These are phyloP conservation scores for Penicillium paradoxum DNA, from an alignment of 495 filamentous ascomycete genomes.

Conservation along the genomic window DNA sequence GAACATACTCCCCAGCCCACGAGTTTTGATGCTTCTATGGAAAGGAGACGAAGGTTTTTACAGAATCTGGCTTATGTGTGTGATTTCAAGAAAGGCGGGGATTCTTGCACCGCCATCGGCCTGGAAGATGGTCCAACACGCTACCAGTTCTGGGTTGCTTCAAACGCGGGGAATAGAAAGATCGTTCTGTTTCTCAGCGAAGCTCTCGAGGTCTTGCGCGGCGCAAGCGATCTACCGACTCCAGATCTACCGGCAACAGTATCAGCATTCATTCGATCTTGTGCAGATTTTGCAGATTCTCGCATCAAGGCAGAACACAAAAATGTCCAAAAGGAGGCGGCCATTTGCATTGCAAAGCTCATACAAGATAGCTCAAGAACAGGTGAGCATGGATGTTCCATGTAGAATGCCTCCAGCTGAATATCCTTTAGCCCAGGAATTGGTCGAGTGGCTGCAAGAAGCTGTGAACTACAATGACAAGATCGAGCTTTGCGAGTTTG, in stretches of 20 bases:
- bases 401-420: background rate
- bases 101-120: slow-evolving; percentile 24
- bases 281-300: background rate
- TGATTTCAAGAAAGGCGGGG: slow-evolving; percentile 30
- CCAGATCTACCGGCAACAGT: background rate
- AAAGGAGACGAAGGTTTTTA: slow-evolving; percentile 13
- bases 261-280: slow-evolving; percentile 1
- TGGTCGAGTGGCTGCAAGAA: background rate
- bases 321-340: background rate
- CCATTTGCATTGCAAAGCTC: background rate
- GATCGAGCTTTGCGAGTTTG: background rate
- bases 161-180: slow-evolving; percentile 14
- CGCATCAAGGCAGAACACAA: slow-evolving; percentile 3
- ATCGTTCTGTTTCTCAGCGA: slow-evolving; percentile 14
- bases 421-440: background rate
- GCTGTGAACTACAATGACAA: background rate
- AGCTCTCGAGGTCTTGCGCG: slow-evolving; percentile 9
- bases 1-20: slow-evolving; percentile 11
- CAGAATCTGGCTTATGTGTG: slow-evolving; percentile 31
- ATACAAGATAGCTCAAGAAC: background rate
- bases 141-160: slow-evolving; percentile 29
- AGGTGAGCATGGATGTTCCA: background rate
- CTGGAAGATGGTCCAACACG: slow-evolving; percentile 18
- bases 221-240: background rate
- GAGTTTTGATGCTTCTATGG: background rate